Evolutionary conservation across 2,329 filamentous ascomycete genomes (phyloP).

Genomic region (Periglandula ipomoeae): DNA sequence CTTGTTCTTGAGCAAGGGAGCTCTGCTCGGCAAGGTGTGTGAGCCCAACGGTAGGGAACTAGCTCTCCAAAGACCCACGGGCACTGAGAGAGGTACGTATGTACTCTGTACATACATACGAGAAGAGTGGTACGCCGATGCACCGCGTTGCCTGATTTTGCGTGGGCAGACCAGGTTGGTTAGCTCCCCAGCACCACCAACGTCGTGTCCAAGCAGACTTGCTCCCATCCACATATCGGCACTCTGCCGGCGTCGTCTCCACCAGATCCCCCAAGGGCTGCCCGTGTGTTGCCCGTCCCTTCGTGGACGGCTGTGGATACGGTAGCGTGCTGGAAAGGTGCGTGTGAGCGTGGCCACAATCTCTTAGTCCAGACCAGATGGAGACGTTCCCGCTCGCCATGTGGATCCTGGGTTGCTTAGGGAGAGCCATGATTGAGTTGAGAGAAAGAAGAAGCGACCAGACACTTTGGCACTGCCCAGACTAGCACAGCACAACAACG

Average conservation of each 20-base stretch:
- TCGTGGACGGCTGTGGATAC: neutral
- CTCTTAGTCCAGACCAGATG: neutral
- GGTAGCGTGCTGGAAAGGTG: neutral
- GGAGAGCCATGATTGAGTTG: too few species aligned
- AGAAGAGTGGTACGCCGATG: neutral
- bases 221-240: slow-evolving; percentile 5
- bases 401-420: neutral
- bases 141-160: too few species aligned
- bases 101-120: too few species aligned
- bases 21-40: neutral
- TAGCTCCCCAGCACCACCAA: slow-evolving; percentile 1
- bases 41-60: neutral
- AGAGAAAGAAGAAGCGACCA: neutral
- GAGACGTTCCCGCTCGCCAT: neutral
- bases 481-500: slow-evolving; percentile 3
- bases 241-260: slow-evolving; percentile 7
- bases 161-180: neutral
- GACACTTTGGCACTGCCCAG: neutral
- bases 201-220: too few species aligned
- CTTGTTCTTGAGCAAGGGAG: neutral
- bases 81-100: neutral
- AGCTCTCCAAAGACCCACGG: neutral
- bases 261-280: neutral
- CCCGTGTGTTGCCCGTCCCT: neutral
- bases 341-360: neutral